Base-by-base conservation (phyloP, 2,329 filamentous ascomycete genomes). In the Amauroascus verrucosus region DNA sequence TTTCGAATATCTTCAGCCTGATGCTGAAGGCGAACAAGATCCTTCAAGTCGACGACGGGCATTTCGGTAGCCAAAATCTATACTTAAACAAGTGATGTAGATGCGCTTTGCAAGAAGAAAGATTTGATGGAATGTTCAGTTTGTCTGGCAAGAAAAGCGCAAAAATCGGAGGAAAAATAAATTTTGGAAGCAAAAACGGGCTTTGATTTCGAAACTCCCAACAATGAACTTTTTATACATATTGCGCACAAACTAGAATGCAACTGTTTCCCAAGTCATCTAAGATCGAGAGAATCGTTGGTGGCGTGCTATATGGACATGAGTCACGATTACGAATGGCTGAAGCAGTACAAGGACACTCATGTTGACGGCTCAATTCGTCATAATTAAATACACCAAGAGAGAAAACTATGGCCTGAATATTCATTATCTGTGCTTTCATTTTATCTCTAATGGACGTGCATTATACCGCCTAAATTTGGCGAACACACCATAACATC, bases 1-100 rank as follows among this genome's bases (percentile, higher is more conserved):
- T 98, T 98, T 75, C 93, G 82, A 67, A 98, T 85, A 70, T 90
- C 86, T 60, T 90, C 82, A 62, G 89, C 82, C 67, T 90, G 85
- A 68, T 83, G 82, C 76, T 98, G 93, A 62, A 98, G 82, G 70
- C 83, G 81, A 62, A 93, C 86, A 65, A 98, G 81, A 77, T 94
- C 90, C 62, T 96, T 88, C 59, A 90, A 83, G 59, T 82, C 85
- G 61, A 98, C 88, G 60, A 96, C 84, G 60, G 93, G 91, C 93
- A 98, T 98, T 56, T 65, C 79, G 71, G 11, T 13, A 13, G 22
- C 16, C 8, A 20, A 11, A 1, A 28, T 44, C 16, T 16, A 41
- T 51, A 14, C 28, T 35, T 38, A n/a, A 28, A n/a, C 7, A 24
- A 14, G 28, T 30, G 9, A 26, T 37, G 18, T 6, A 9, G 24